Conservation (phyloP, 768 basidiomycete species). For the Phlebiopsis gigantea region DNA sequence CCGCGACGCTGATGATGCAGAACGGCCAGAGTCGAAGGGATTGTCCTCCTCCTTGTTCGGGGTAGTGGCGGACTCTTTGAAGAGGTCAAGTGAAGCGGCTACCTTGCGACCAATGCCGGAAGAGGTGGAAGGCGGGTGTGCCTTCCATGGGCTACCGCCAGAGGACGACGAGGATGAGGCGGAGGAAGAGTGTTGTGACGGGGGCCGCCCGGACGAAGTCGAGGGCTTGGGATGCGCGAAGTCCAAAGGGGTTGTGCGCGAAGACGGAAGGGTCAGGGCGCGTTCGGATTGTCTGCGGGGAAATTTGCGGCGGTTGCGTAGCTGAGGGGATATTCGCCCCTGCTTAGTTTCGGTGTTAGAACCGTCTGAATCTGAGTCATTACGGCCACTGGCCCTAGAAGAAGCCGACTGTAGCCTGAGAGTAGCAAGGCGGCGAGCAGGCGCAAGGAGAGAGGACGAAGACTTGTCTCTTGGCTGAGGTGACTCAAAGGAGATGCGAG, state of each 20-base stretch:
- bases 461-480: slow-evolving; percentile 24
- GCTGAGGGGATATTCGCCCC: slow-evolving; percentile 24
- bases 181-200: slow-evolving; percentile 20
- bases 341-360: slow-evolving; percentile 39
- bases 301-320: slow-evolving; percentile 20
- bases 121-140: slow-evolving; percentile 15
- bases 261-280: slow-evolving; percentile 30
- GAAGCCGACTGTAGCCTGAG: slow-evolving; percentile 25
- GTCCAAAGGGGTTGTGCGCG: slow-evolving; percentile 24
- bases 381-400: slow-evolving; percentile 16
- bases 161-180: slow-evolving; percentile 24
- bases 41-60: slow-evolving; percentile 28
- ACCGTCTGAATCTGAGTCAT: slow-evolving; percentile 37
- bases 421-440: slow-evolving; percentile 18
- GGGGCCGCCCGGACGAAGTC: slow-evolving; percentile 15
- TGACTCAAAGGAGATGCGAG: slow-evolving; percentile 32
- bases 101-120: slow-evolving; percentile 74
- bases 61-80: slow-evolving; percentile 62
- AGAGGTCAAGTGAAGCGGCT: slow-evolving; percentile 74
- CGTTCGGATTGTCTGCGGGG: slow-evolving; percentile 22
- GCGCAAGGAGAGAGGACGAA: slow-evolving; percentile 19
- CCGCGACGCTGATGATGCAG: slow-evolving; percentile 23
- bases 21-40: slow-evolving; percentile 22
- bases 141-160: slow-evolving; percentile 15
- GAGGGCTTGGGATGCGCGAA: slow-evolving; percentile 17